Evolutionary conservation across 1,139 yeast species (phyloP).

Genomic region (Pichia kudriavzevii): DNA sequence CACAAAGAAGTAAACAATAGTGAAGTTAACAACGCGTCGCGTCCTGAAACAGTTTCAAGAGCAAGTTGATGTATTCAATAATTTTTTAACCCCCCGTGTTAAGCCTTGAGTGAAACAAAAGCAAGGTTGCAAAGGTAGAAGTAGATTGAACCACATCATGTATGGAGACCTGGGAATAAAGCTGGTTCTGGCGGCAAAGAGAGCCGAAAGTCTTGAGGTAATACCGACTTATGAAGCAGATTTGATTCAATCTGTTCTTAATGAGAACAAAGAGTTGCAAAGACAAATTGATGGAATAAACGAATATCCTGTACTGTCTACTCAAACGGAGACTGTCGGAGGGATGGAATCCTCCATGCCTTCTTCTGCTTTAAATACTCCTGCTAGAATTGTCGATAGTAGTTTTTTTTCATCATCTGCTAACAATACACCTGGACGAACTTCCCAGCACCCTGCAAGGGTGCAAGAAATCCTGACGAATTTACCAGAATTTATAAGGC

Average conservation of each 20-base stretch:
- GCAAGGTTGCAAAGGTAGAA: no score
- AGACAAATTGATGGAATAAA: conserved; percentile 31
- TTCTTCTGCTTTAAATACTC: conserved; percentile 8
- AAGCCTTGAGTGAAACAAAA: no score
- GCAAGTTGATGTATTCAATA: no score
- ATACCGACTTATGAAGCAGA: conserved; percentile 74
- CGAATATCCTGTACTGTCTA: background rate
- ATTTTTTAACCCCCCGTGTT: no score
- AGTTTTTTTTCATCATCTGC: conserved; percentile 12
- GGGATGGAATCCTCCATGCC: conserved; percentile 5
- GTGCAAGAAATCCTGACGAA: conserved; percentile 6
- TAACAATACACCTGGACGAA: conserved; percentile 8
- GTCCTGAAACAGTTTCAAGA: no score
- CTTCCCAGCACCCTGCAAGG: background rate
- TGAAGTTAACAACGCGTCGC: conserved; percentile 11
- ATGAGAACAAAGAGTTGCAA: conserved; percentile 53
- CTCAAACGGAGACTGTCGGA: background rate
- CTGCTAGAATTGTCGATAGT: conserved; percentile 2
- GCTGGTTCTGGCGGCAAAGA: conserved; percentile 73
- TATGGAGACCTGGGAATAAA: conserved; percentile 85
- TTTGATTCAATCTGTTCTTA: conserved; percentile 56
- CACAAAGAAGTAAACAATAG: no score
- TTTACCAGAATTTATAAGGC: conserved; percentile 51
- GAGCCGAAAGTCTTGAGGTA: conserved; percentile 59
- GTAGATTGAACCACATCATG: no score